phyloP scores from a whole-genome alignment of 805 yeast species.

The Saturnispora kantuleensis region DNA sequence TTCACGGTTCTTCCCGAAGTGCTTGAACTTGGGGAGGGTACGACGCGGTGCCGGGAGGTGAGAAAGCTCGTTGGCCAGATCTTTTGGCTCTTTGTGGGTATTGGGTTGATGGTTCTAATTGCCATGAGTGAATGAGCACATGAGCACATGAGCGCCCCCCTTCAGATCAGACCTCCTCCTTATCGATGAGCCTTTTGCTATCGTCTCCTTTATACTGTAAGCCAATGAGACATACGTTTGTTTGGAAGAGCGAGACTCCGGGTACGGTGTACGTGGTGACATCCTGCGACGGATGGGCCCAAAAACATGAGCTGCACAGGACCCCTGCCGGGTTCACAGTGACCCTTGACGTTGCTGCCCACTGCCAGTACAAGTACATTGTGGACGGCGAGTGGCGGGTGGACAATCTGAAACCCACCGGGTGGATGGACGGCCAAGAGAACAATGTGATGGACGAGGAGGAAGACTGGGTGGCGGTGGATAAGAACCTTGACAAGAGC shows the following conservation, averaged over 20 bases:
- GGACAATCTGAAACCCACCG: slow-evolving; percentile 19
- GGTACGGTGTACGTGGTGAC: slow-evolving; percentile 45
- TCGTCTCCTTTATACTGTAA: too few species aligned
- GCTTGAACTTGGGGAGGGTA: slow-evolving; percentile 33
- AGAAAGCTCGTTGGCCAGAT: slow-evolving; percentile 37
- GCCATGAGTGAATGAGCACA: slow-evolving; percentile 35
- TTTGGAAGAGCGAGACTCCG: background rate
- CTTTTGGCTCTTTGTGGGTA: slow-evolving; percentile 41
- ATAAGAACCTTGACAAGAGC: background rate
- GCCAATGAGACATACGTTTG: slow-evolving; percentile 5
- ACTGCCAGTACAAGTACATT: slow-evolving; percentile 42
- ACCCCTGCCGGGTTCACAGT: slow-evolving; percentile 22
- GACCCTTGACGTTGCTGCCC: slow-evolving; percentile 20
- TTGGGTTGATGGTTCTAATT: slow-evolving; percentile 45
- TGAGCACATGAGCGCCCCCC: background rate
- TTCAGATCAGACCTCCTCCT: too few species aligned
- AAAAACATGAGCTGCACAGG: slow-evolving; percentile 33
- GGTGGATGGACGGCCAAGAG: slow-evolving; percentile 36
- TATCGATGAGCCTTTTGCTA: too few species aligned
- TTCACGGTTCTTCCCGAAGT: slow-evolving; percentile 72
- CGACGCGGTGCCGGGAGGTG: slow-evolving; percentile 31
- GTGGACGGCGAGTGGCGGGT: slow-evolving; percentile 51
- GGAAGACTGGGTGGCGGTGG: slow-evolving; percentile 15
- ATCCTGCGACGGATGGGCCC: slow-evolving; percentile 48
- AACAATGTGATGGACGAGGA: slow-evolving; percentile 35